Conservation (phyloP, 2,329 filamentous ascomycete genomes). For the Pseudocercospora fijiensis region DNA sequence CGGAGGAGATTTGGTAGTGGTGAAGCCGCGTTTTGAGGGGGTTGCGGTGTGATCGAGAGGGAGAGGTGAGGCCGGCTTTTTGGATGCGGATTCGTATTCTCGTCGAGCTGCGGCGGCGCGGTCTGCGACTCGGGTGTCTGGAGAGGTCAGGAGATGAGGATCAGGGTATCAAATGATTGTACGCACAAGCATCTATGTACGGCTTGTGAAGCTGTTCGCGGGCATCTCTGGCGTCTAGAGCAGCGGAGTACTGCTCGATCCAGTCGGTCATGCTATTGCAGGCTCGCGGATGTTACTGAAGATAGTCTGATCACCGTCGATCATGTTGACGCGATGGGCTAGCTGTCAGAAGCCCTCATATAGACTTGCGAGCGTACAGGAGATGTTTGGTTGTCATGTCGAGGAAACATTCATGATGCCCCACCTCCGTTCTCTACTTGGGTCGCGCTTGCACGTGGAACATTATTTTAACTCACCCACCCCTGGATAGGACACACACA, state of each 20-base stretch:
- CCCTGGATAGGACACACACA: not conserved
- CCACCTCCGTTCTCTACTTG: not conserved
- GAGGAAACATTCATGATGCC: conserved; percentile 1
- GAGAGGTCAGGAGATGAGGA: conserved; percentile 7
- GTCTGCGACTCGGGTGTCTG: conserved; percentile 51
- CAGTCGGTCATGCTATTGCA: conserved; percentile 61
- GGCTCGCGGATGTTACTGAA: not conserved
- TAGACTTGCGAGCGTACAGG: not conserved
- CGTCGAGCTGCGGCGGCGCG: conserved; percentile 31
- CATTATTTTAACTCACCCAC: not conserved
- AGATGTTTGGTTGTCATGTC: not conserved
- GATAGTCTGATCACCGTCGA: not conserved
- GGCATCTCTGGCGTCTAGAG: conserved; percentile 69
- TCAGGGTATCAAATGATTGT: not conserved
- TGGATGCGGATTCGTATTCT: conserved; percentile 30
- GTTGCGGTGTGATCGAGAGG: conserved; percentile 30
- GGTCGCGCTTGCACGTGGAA: not conserved
- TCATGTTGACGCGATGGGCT: not conserved
- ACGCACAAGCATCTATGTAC: conserved; percentile 76
- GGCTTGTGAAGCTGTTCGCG: conserved; percentile 64
- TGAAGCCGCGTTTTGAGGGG: conserved; percentile 28
- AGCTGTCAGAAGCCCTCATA: not conserved
- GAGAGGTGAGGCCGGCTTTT: conserved; percentile 30
- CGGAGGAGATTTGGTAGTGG: conserved; percentile 31
- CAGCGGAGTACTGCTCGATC: conserved; percentile 76